A percentile compares a stretch with the other conserved stretches of the same genome.
These are phyloP conservation scores for Tylopilus cervinicoccineus DNA, from an alignment of 768 basidiomycete genomes.

Conservation along the genomic window DNA sequence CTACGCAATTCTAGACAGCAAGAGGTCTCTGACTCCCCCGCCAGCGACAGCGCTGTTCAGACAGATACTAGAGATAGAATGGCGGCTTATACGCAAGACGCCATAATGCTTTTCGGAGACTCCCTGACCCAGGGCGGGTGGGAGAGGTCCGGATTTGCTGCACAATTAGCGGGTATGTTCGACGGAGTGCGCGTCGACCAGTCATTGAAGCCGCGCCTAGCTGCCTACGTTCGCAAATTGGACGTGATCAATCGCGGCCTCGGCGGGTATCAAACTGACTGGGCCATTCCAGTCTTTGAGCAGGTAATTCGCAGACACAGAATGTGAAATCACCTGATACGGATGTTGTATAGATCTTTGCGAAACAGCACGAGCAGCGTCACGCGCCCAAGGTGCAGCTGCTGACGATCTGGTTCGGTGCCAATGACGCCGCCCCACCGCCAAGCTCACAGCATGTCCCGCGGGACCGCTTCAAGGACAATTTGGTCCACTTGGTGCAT, in stretches of 20 bases:
- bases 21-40: not conserved
- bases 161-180: conserved; percentile 48
- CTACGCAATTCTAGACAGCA: not conserved
- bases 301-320: conserved; percentile 41
- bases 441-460: conserved; percentile 76
- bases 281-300: conserved; percentile 77
- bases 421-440: conserved; percentile 76
- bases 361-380: conserved; percentile 43
- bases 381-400: conserved; percentile 60
- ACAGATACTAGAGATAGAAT: conserved; percentile 31
- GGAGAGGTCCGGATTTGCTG: conserved; percentile 59
- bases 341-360: conserved; percentile 46
- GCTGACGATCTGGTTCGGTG: conserved; percentile 87
- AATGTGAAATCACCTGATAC: not conserved
- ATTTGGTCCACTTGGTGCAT: conserved; percentile 59
- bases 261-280: conserved; percentile 83
- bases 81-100: conserved; percentile 53
- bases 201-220: conserved; percentile 33
- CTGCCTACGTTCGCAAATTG: conserved; percentile 72
- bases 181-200: not conserved
- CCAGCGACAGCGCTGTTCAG: not conserved
- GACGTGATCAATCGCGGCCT: conserved; percentile 87
- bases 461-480: conserved; percentile 55
- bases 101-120: conserved; percentile 76
- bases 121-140: conserved; percentile 74